Evolutionary conservation across 2,329 filamentous ascomycete species (phyloP), one percentile per base, ranked within the genome.

Genomic region (Neoscytalidium dimidiatum): DNA sequence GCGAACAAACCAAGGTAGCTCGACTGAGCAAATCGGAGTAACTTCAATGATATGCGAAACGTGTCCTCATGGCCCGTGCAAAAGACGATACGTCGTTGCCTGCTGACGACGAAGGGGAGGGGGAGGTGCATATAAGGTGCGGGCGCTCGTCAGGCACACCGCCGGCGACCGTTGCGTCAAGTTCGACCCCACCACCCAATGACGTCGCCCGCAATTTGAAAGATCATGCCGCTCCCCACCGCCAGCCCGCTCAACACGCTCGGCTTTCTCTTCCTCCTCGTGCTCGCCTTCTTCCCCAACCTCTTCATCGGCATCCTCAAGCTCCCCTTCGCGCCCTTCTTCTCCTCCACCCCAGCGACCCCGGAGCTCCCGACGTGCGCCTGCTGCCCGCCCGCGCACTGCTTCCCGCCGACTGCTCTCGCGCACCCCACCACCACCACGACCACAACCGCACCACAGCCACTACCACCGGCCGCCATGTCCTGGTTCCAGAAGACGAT

Each of bases 401-500:
- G 73, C 67, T 60, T 71, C 52, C 71, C 65, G 9, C 61, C 66
- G 11, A 61, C 66, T 71, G 38, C 71, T 38, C 65, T 53, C 66
- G 66, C 66, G 68, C 68, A 62, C 75, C 74, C 3, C 72, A 73
- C 57, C 68, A 73, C 64, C n/a, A n/a, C n/a, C n/a, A n/a, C n/a
- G n/a, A n/a, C n/a, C n/a, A 74, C 72, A 60, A 62, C 67, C 51
- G 64, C 51, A 28, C 65, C 61, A n/a, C 70, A 56, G 33, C 68
- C 6, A 57, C 69, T 23, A 69, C 65, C 23, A 75, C 33, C 26
- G 6, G 35, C 69, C 66, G 78, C 73, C 65, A 88, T 88, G 86
- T 84, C 88, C 68, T 96, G 92, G 92, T 87, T 85, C 71, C 94
- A 97, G 80, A 97, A 95, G 78, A 86, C 89, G 58, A 88, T 98